These are phyloP conservation scores for Immersiella caudata DNA, from an alignment of 495 filamentous ascomycete genomes.

Conservation along the genomic window DNA sequence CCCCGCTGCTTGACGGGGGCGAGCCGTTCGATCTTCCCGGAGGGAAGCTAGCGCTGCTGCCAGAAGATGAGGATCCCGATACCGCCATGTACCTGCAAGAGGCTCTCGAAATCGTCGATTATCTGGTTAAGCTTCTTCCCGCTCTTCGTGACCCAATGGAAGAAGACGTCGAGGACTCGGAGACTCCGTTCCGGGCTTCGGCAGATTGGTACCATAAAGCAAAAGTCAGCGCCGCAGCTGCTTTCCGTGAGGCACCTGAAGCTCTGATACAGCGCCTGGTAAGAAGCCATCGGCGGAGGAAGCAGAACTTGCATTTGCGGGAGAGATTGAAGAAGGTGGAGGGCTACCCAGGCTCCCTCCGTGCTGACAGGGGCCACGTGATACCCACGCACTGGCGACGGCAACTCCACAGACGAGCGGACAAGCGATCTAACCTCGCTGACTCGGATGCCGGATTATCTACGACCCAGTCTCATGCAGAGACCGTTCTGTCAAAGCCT, in stretches of 20 bases:
- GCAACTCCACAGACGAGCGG: background rate
- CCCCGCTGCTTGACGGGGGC: background rate
- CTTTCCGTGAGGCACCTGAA: conserved; percentile 12
- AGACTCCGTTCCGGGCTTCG: background rate
- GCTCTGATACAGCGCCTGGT: conserved; percentile 3
- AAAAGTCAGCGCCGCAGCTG: background rate
- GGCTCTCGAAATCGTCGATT: conserved; percentile 23
- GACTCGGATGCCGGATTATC: background rate
- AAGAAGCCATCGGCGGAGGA: conserved; percentile 3
- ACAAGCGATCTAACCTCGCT: background rate
- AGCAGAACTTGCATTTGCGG: background rate
- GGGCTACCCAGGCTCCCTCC: background rate
- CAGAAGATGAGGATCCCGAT: conserved; percentile 8
- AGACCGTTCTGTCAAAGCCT: background rate
- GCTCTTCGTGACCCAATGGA: conserved; percentile 14
- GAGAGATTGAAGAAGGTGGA: conserved; percentile 11
- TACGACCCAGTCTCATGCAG: background rate
- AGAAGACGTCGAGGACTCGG: background rate
- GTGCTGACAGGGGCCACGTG: background rate
- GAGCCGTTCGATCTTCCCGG: background rate
- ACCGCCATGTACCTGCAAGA: conserved; percentile 15
- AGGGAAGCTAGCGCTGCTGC: conserved; percentile 1
- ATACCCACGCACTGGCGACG: background rate
- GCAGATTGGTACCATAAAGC: conserved; percentile 5
- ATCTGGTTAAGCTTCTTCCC: conserved; percentile 21